A percentile compares a stretch with the other conserved stretches of the same genome.
Conservation (phyloP, 495 filamentous ascomycete species). For the Lophiotrema nucula region DNA sequence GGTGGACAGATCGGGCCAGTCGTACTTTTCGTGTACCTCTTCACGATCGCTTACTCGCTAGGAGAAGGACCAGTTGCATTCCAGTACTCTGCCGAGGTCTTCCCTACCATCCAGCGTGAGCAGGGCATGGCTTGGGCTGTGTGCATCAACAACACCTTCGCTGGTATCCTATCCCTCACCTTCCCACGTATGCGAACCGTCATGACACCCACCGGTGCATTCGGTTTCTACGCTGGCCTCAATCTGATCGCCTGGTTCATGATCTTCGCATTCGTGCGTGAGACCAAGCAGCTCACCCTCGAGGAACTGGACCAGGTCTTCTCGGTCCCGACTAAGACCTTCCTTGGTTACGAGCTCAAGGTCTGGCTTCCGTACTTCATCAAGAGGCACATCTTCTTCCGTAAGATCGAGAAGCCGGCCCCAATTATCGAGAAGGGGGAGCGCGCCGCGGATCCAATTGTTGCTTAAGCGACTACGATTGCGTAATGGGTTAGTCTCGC, state of each 20-base stretch:
- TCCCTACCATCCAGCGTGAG: slow-evolving; percentile 12
- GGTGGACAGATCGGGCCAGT: slow-evolving; percentile 8
- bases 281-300: slow-evolving; percentile 18
- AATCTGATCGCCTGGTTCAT: slow-evolving; percentile 2
- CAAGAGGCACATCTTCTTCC: neutral
- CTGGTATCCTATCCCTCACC: neutral
- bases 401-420: neutral
- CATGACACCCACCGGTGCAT: slow-evolving; percentile 5
- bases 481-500: no score
- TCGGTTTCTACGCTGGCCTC: slow-evolving; percentile 17
- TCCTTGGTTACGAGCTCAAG: neutral
- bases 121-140: slow-evolving; percentile 1
- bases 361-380: neutral
- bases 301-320: slow-evolving; percentile 29
- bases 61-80: slow-evolving; percentile 19
- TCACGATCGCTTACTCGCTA: slow-evolving; percentile 5
- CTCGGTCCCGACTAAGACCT: slow-evolving; percentile 7
- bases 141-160: neutral
- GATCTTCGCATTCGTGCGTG: slow-evolving; percentile 16
- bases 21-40: slow-evolving; percentile 10
- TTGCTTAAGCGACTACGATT: no score
- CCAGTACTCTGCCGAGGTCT: slow-evolving; percentile 17
- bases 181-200: neutral
- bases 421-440: slow-evolving; percentile 8
- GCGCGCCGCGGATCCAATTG: neutral